These are phyloP conservation scores for Fusarium sp. DNA, from an alignment of 2,329 filamentous ascomycete species.

Conservation along the genomic window DNA sequence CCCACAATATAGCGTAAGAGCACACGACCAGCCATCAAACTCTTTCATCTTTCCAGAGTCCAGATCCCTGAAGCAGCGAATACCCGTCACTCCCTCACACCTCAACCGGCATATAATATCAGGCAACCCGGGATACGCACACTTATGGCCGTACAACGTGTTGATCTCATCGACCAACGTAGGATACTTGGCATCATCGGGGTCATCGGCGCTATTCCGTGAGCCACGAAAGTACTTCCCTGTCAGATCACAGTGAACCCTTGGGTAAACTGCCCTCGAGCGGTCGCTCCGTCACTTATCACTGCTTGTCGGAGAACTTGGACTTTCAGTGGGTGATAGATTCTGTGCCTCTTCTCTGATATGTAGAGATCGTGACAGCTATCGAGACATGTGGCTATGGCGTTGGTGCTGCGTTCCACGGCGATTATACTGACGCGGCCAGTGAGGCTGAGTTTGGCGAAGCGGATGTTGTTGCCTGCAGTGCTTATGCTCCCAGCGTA, in stretches of 20 bases:
- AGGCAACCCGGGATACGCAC: not conserved
- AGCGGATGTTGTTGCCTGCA: not conserved
- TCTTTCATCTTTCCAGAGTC: not conserved
- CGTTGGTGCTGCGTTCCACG: not conserved
- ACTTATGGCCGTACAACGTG: not conserved
- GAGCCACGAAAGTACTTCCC: too few species aligned
- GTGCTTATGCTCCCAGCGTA: not conserved
- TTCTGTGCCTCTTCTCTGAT: conserved; percentile 10
- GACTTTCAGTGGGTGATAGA: not conserved
- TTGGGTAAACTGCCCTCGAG: not conserved
- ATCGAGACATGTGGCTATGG: not conserved
- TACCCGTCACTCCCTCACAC: conserved; percentile 13
- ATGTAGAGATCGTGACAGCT: not conserved
- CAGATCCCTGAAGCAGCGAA: conserved; percentile 7
- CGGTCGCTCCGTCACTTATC: not conserved
- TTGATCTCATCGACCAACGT: not conserved
- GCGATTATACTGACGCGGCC: not conserved
- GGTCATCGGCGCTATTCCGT: not conserved
- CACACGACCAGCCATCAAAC: not conserved
- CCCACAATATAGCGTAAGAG: not conserved
- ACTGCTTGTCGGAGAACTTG: not conserved
- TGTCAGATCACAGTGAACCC: not conserved
- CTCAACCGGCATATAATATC: not conserved
- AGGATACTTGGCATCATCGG: not conserved
- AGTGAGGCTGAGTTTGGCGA: not conserved